A percentile compares a stretch with the other conserved stretches of the same genome.
These are phyloP conservation scores for Heterobasidion annosum DNA, from an alignment of 1,284 basidiomycete genomes.

Conservation along the genomic window DNA sequence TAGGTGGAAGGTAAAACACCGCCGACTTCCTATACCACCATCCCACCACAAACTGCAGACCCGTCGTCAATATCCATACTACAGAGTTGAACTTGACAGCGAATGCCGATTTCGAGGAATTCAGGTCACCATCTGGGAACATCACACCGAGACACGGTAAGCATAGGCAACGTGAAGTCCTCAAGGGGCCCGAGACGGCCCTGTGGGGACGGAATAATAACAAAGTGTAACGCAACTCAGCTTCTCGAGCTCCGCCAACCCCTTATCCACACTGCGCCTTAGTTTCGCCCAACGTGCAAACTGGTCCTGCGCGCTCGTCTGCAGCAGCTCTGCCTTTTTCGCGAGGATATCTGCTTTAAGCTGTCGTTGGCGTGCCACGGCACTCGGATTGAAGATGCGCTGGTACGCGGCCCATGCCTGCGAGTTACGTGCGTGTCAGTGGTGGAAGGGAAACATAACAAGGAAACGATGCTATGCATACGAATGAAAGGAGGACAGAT, in stretches of 20 bases:
- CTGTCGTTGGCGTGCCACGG: conserved; percentile 46
- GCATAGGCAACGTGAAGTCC: background rate
- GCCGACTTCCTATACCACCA: conserved; percentile 85
- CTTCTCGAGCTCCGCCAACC: conserved; percentile 87
- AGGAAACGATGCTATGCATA: conserved; percentile 29
- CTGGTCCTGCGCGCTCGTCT: conserved; percentile 93
- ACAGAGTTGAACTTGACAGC: conserved; percentile 63
- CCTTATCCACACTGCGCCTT: conserved; percentile 86
- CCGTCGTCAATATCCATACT: conserved; percentile 80
- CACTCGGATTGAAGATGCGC: conserved; percentile 49
- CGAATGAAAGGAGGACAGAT: conserved; percentile 70
- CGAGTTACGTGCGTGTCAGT: background rate
- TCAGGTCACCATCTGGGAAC: conserved; percentile 57
- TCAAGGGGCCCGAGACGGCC: background rate
- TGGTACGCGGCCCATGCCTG: conserved; percentile 68
- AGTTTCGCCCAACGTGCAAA: conserved; percentile 99
- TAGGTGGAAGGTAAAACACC: conserved; percentile 86
- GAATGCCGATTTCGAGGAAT: conserved; percentile 60
- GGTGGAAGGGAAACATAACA: background rate
- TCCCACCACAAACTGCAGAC: conserved; percentile 72
- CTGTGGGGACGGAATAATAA: background rate
- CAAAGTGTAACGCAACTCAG: conserved; percentile 55
- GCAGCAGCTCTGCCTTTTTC: conserved; percentile 79
- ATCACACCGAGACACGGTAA: conserved; percentile 1
- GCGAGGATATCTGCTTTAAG: conserved; percentile 74